Conservation (phyloP, 208 protist species). For the Phytomonas serpens region DNA sequence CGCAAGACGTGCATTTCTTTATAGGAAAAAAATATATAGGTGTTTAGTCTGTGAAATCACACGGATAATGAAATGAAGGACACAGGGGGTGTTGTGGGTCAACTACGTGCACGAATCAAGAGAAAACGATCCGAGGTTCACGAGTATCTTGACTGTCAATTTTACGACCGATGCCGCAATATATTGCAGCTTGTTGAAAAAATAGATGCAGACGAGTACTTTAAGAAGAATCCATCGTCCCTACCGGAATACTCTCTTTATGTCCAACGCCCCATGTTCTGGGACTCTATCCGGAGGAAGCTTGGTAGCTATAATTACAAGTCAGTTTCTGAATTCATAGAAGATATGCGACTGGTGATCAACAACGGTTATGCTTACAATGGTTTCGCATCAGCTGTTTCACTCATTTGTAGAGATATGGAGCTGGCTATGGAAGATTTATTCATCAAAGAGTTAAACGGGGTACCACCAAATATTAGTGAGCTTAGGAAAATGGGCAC, state of each 20-base stretch:
- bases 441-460: slow-evolving; percentile 61
- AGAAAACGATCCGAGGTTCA: slow-evolving; percentile 41
- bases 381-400: slow-evolving; percentile 28
- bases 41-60: not conserved
- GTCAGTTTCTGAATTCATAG: slow-evolving; percentile 44
- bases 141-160: slow-evolving; percentile 39
- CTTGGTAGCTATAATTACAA: slow-evolving; percentile 62
- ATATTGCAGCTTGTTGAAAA: slow-evolving; percentile 25
- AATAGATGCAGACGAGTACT: slow-evolving; percentile 32
- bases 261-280: slow-evolving; percentile 58
- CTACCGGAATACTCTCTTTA: slow-evolving; percentile 41
- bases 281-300: slow-evolving; percentile 40
- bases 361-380: slow-evolving; percentile 83
- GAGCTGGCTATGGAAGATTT: slow-evolving; percentile 76
- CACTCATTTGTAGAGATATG: slow-evolving; percentile 34
- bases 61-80: not conserved
- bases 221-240: slow-evolving; percentile 38
- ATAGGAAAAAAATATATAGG: not conserved
- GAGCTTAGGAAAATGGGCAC: slow-evolving; percentile 32
- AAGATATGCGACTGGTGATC: slow-evolving; percentile 74
- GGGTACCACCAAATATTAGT: slow-evolving; percentile 26
- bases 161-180: slow-evolving; percentile 49
- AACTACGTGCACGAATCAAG: slow-evolving; percentile 42
- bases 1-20: not conserved
- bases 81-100: not conserved